A percentile compares a stretch with the other conserved stretches of the same genome.
Conservation (phyloP, 148 eudicot genomes). For the Vaccinium darrowii region DNA sequence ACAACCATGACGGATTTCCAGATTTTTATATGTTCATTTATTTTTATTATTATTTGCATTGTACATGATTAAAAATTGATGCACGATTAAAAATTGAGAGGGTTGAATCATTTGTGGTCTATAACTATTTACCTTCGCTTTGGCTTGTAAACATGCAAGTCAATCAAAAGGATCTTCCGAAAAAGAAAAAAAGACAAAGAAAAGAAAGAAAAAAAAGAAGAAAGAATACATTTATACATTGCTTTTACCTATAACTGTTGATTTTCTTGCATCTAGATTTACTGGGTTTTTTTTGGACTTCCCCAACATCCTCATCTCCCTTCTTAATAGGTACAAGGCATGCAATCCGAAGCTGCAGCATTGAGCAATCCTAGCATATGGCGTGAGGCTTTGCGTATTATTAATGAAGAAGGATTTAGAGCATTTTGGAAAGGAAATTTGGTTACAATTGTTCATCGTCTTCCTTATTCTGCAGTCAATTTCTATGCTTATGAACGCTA, state of each 20-base stretch:
- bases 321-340: constrained; percentile 70
- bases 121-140: background rate
- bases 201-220: too few relatives aligned
- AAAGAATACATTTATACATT: background rate
- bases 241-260: background rate
- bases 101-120: background rate
- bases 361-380: constrained; percentile 61
- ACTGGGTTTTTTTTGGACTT: background rate
- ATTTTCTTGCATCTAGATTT: background rate
- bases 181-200: too few relatives aligned
- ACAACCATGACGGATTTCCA: background rate
- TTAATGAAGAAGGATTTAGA: constrained; percentile 75
- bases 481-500: constrained; percentile 78
- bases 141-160: background rate
- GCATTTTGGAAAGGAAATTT: constrained; percentile 95
- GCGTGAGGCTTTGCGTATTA: constrained; percentile 71
- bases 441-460: constrained; percentile 82
- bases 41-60: background rate
- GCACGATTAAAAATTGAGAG: background rate
- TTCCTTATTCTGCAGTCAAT: constrained; percentile 81
- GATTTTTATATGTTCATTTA: background rate
- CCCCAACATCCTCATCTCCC: background rate
- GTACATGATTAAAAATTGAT: too few relatives aligned
- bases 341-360: constrained; percentile 67
- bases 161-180: background rate